Conservation (phyloP, 2,329 filamentous ascomycete genomes). For the Fulvia fulva region DNA sequence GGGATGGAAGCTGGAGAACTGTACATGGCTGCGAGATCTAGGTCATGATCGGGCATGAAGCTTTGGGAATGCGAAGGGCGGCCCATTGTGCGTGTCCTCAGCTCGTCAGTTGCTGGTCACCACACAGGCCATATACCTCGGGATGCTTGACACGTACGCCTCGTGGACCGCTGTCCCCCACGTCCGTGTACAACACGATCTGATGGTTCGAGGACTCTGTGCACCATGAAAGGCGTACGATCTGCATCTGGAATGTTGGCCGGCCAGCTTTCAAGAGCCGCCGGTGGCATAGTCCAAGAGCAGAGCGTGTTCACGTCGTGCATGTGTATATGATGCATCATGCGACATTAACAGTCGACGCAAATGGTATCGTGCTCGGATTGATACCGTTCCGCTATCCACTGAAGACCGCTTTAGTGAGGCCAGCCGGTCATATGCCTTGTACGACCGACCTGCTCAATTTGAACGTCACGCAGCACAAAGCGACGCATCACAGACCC, state of each 20-base stretch:
- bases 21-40: no score
- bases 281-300: neutral
- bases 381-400: neutral
- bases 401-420: neutral
- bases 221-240: neutral
- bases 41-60: no score
- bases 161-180: no score
- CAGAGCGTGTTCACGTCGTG: neutral
- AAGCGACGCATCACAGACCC: neutral
- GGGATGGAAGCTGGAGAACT: neutral
- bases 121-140: no score
- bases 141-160: neutral
- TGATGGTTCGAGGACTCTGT: neutral
- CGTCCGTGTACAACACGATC: neutral
- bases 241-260: neutral
- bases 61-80: no score
- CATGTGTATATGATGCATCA: neutral
- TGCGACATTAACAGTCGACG: neutral
- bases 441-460: neutral
- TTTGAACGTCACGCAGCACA: neutral
- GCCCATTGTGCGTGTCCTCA: no score
- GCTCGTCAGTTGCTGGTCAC: no score
- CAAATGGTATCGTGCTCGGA: conserved; percentile 1
- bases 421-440: neutral
- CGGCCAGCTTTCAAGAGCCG: neutral